phyloP scores from a whole-genome alignment of 768 basidiomycete genomes.

The Cyathus striatus region DNA sequence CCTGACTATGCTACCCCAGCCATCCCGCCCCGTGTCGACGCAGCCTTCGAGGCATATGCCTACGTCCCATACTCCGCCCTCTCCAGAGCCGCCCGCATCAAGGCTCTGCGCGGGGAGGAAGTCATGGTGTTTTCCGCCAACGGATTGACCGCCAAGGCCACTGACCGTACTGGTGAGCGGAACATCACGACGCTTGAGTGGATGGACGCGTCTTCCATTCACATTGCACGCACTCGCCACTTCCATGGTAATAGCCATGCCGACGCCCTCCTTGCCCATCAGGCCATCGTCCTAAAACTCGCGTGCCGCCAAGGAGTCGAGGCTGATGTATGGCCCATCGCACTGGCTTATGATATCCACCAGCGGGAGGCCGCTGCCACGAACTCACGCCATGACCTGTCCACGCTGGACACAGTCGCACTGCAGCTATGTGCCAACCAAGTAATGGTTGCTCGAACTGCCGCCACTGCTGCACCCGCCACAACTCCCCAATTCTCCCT shows the following conservation, averaged over 20 bases:
- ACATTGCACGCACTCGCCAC: slow-evolving; percentile 5
- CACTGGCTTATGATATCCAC: slow-evolving; percentile 15
- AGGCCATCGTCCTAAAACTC: slow-evolving; percentile 5
- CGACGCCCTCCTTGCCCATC: slow-evolving; percentile 7
- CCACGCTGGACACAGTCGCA: slow-evolving; percentile 5
- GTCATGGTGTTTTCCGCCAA: slow-evolving; percentile 8
- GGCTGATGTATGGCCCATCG: slow-evolving; percentile 12
- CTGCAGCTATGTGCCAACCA: slow-evolving; percentile 5
- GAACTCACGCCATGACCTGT: slow-evolving; percentile 11
- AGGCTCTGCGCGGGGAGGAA: slow-evolving; percentile 11
- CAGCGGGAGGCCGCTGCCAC: slow-evolving; percentile 9
- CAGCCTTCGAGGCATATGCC: slow-evolving; percentile 8
- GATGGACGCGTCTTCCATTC: slow-evolving; percentile 3
- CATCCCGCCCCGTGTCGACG: slow-evolving; percentile 11
- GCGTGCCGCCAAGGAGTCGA: background rate
- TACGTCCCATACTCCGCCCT: slow-evolving; percentile 19
- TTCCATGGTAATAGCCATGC: slow-evolving; percentile 10
- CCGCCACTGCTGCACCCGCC: background rate
- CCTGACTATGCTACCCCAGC: too few relatives aligned
- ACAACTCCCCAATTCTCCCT: background rate
- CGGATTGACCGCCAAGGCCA: slow-evolving; percentile 7
- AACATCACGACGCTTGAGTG: slow-evolving; percentile 12
- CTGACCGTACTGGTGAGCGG: slow-evolving; percentile 11
- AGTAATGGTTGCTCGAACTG: background rate
- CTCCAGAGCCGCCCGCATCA: slow-evolving; percentile 5